Percentiles rank a stretch among this genome's conserved stretches.
phyloP scores from a whole-genome alignment of 108 stramenopile species.

The Schizochytrium sp. region DNA sequence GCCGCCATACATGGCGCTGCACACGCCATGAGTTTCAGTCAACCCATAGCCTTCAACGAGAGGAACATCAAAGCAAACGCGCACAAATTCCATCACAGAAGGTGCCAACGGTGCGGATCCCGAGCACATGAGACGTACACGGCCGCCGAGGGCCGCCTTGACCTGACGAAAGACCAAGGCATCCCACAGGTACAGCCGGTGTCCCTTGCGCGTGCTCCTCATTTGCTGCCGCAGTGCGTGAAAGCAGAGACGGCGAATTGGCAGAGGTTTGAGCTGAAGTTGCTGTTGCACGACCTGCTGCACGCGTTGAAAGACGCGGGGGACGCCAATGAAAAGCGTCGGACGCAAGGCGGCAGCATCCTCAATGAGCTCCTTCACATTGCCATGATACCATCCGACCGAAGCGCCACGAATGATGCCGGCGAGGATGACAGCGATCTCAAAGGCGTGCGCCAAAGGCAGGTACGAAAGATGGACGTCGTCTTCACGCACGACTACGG shows the following conservation, averaged over 20 bases:
- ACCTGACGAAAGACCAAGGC: slow-evolving; percentile 81
- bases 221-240: neutral
- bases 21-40: neutral
- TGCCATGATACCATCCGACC: slow-evolving; percentile 74
- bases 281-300: slow-evolving; percentile 47
- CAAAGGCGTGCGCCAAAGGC: slow-evolving; percentile 90
- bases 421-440: slow-evolving; percentile 59
- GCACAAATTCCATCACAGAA: neutral
- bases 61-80: neutral
- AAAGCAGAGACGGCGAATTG: neutral
- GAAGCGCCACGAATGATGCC: slow-evolving; percentile 59
- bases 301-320: slow-evolving; percentile 84
- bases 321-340: slow-evolving; percentile 74
- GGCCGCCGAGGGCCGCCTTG: slow-evolving; percentile 79
- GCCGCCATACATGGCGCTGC: neutral
- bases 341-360: slow-evolving; percentile 80
- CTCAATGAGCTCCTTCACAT: slow-evolving; percentile 65
- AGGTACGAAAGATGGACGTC: slow-evolving; percentile 89
- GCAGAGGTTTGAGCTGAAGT: neutral
- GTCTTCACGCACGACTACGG: slow-evolving; percentile 18
- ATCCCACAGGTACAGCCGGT: slow-evolving; percentile 74
- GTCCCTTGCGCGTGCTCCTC: slow-evolving; percentile 28
- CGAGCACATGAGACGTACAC: slow-evolving; percentile 45
- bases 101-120: neutral
- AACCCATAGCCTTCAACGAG: neutral